A percentile compares a stretch with the other conserved stretches of the same genome.
Conservation (phyloP, 306 rosid species). For the Abrus precatorius region DNA sequence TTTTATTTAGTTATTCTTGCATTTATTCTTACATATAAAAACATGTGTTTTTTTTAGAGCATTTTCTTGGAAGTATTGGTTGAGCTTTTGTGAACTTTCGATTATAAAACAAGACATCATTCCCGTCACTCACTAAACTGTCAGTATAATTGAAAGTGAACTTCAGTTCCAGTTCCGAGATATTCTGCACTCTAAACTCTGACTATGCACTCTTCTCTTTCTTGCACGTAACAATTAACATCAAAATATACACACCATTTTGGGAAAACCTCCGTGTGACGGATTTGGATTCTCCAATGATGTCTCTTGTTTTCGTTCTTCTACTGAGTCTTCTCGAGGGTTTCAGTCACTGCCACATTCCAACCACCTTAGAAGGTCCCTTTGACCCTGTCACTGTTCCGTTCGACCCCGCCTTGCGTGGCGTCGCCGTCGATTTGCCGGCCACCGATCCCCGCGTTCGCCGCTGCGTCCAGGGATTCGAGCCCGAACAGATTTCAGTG, state of each 20-base stretch:
- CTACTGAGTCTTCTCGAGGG: constrained; percentile 31
- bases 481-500: constrained; percentile 86
- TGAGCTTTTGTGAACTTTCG: too few relatives aligned
- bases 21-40: too few relatives aligned
- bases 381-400: constrained; percentile 74
- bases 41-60: too few relatives aligned
- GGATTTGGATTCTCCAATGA: not conserved
- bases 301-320: not conserved
- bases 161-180: not conserved
- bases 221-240: not conserved
- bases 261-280: too few relatives aligned
- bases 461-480: constrained; percentile 63
- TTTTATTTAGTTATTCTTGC: too few relatives aligned
- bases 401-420: constrained; percentile 63
- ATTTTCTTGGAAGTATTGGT: too few relatives aligned
- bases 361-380: constrained; percentile 83
- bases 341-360: constrained; percentile 49
- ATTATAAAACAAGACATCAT: too few relatives aligned
- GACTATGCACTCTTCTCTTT: not conserved
- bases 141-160: not conserved
- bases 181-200: not conserved
- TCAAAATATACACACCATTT: not conserved
- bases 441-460: constrained; percentile 69
- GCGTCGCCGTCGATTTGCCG: constrained; percentile 76
- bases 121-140: not conserved